These are phyloP conservation scores for Neostapfia colusana DNA, from an alignment of 176 grass and related monocot genomes.

Conservation along the genomic window DNA sequence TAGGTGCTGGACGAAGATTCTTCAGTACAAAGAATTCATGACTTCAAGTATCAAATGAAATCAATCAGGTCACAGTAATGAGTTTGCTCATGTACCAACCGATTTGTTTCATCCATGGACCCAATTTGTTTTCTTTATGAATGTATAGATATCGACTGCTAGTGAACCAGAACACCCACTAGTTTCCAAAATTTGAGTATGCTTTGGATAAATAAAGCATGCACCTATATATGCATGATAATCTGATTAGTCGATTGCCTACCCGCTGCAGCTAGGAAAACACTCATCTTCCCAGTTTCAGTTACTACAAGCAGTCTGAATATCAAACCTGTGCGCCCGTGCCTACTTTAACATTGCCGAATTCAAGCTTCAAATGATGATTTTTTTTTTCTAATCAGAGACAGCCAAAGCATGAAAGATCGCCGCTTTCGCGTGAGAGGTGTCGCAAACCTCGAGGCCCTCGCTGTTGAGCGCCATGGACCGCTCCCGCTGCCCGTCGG, in stretches of 20 bases:
- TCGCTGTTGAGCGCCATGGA: conserved; percentile 89
- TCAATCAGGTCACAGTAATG: background rate
- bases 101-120: background rate
- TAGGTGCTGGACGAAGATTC: background rate
- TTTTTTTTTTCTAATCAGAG: background rate
- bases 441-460: conserved; percentile 62
- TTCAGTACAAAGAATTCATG: background rate
- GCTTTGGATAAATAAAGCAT: background rate
- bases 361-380: background rate
- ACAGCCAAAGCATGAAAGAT: background rate
- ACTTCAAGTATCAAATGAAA: conserved; percentile 5
- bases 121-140: background rate
- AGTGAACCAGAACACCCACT: background rate
- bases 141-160: too few relatives aligned
- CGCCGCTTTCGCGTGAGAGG: background rate
- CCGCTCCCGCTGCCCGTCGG: conserved; percentile 62
- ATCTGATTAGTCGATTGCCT: background rate
- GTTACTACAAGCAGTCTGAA: background rate
- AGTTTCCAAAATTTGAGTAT: background rate
- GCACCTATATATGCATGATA: background rate
- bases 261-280: background rate
- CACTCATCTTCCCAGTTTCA: background rate
- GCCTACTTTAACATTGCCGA: background rate
- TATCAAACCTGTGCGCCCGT: background rate
- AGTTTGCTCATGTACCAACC: background rate